These are phyloP conservation scores for Fusarium austroafricanum DNA, from an alignment of 2,329 filamentous ascomycete species.

Conservation along the genomic window DNA sequence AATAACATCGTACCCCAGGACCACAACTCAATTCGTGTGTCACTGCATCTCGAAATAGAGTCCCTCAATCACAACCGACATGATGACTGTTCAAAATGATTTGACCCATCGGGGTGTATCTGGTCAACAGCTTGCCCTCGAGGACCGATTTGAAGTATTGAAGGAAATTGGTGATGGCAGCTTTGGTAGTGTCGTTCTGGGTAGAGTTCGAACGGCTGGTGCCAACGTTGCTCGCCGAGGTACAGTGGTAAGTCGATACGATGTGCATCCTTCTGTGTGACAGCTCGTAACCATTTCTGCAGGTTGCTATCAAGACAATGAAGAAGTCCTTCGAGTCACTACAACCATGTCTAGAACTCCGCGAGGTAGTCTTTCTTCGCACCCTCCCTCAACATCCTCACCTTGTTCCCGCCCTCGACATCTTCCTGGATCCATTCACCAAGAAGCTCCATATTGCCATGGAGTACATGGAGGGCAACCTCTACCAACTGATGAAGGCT, in stretches of 20 bases:
- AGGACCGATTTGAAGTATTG: constrained; percentile 95
- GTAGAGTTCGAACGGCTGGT: constrained; percentile 90
- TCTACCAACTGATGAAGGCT: constrained; percentile 99
- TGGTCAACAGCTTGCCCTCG: constrained; percentile 73
- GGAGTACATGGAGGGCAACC: constrained; percentile 99
- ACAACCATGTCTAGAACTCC: constrained; percentile 87
- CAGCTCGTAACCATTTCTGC: constrained; percentile 31
- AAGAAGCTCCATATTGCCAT: constrained; percentile 98
- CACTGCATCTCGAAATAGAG: constrained; percentile 36
- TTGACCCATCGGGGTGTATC: constrained; percentile 75
- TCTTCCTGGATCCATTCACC: constrained; percentile 95
- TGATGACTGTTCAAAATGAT: constrained; percentile 83
- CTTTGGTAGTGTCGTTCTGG: constrained; percentile 94
- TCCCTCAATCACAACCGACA: constrained; percentile 47
- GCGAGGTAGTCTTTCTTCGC: constrained; percentile 95
- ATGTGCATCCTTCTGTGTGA: constrained; percentile 25
- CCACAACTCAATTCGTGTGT: constrained; percentile 32
- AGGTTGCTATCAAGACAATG: constrained; percentile 99
- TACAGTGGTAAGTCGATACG: constrained; percentile 78
- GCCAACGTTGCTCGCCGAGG: constrained; percentile 88
- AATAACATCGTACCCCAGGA: constrained; percentile 40
- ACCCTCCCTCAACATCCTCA: constrained; percentile 89
- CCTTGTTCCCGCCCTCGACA: constrained; percentile 96
- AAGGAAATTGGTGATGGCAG: constrained; percentile 99
- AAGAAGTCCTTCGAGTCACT: constrained; percentile 99